These are phyloP conservation scores for Pseudodiploospora longispora DNA, from an alignment of 2,329 filamentous ascomycete genomes.

Conservation along the genomic window DNA sequence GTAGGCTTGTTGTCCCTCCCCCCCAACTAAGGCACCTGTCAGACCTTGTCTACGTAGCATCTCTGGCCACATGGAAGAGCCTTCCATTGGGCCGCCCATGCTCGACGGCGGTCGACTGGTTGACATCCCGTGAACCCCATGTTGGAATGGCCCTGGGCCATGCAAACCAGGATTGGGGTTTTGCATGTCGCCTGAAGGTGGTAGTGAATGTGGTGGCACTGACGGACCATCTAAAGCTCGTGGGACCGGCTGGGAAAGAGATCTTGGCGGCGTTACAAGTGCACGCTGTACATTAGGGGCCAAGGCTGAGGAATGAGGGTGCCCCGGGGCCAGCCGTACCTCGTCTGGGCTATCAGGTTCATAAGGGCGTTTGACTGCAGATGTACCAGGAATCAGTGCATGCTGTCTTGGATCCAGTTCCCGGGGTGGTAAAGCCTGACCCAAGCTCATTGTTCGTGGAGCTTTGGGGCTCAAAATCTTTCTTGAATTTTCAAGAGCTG, in stretches of 20 bases:
- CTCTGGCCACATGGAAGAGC: conserved; percentile 22
- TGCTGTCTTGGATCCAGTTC: conserved; percentile 17
- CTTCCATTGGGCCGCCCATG: conserved; percentile 14
- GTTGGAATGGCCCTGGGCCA: conserved; percentile 15
- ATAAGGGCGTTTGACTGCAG: conserved; percentile 25
- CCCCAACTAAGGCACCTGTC: conserved; percentile 16
- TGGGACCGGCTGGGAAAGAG: conserved; percentile 28
- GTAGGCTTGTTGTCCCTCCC: conserved; percentile 29
- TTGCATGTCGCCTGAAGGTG: conserved; percentile 13
- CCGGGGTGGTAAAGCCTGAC: conserved; percentile 15
- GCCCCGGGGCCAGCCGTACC: conserved; percentile 16
- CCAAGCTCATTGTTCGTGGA: conserved; percentile 21
- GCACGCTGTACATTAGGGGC: conserved; percentile 14
- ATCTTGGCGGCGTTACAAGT: conserved; percentile 21
- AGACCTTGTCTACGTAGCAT: conserved; percentile 22
- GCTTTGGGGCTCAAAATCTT: conserved; percentile 24
- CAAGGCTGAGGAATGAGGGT: conserved; percentile 18
- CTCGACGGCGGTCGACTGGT: conserved; percentile 15
- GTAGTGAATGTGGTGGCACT: conserved; percentile 15
- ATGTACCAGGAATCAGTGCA: conserved; percentile 13
- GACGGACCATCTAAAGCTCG: conserved; percentile 15
- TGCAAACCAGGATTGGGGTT: conserved; percentile 10
- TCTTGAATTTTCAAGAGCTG: conserved; percentile 19
- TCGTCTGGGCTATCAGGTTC: conserved; percentile 20
- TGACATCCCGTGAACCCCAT: conserved; percentile 13